Evolutionary conservation across 1,284 basidiomycete genomes (phyloP).

Genomic region (Mycocalia duriaeana): DNA sequence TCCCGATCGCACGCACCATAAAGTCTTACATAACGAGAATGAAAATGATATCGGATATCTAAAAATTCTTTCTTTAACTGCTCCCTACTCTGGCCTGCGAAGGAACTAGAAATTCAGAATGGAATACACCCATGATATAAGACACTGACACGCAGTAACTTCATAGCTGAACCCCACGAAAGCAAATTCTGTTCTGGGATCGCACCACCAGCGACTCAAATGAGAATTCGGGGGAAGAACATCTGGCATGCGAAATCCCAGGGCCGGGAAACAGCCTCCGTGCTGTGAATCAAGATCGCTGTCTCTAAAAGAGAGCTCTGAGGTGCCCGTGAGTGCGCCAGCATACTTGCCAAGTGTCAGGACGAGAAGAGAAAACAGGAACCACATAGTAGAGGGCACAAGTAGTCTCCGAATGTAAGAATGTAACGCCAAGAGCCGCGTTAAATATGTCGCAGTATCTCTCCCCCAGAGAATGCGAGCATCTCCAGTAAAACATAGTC

Average conservation of each 20-base stretch:
- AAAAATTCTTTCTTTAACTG: slow-evolving; percentile 51
- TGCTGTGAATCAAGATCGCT: too few relatives aligned
- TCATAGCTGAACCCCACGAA: slow-evolving; percentile 66
- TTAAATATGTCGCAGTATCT: too few relatives aligned
- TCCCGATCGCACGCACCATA: slow-evolving; percentile 55
- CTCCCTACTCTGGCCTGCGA: slow-evolving; percentile 33
- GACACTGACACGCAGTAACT: slow-evolving; percentile 41
- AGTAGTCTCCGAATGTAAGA: too few relatives aligned
- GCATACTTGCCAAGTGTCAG: too few relatives aligned
- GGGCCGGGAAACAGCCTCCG: slow-evolving; percentile 48
- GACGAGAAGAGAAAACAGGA: too few relatives aligned
- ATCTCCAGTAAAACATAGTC: too few relatives aligned
- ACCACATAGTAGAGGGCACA: too few relatives aligned
- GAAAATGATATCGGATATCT: slow-evolving; percentile 50
- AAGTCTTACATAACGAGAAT: slow-evolving; percentile 60
- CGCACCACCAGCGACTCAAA: slow-evolving; percentile 54
- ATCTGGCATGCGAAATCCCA: slow-evolving; percentile 45
- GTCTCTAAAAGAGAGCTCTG: too few relatives aligned
- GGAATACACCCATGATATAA: neutral
- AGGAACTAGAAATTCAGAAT: neutral
- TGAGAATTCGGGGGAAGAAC: slow-evolving; percentile 28
- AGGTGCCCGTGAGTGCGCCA: too few relatives aligned
- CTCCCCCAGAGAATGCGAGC: too few relatives aligned
- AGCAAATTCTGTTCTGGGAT: slow-evolving; percentile 47
- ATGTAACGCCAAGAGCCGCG: too few relatives aligned